These are phyloP conservation scores for Nematodospora valgi DNA, from an alignment of 805 yeast species.

Conservation along the genomic window DNA sequence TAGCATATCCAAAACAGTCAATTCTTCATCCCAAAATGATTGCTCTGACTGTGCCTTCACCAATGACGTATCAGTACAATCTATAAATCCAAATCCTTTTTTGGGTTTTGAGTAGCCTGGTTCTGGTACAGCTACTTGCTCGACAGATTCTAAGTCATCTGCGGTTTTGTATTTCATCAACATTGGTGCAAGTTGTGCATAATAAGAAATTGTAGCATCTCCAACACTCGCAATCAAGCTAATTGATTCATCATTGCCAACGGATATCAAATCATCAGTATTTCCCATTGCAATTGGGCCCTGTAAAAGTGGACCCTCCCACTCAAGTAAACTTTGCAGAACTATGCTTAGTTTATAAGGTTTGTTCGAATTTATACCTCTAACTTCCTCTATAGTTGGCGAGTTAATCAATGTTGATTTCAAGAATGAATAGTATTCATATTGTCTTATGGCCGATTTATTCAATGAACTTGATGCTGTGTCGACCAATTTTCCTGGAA, in stretches of 20 bases:
- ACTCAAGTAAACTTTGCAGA: slow-evolving; percentile 11
- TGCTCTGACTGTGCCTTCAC: background rate
- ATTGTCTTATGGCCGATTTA: slow-evolving; percentile 15
- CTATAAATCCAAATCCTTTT: slow-evolving; percentile 30
- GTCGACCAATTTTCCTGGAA: slow-evolving; percentile 11
- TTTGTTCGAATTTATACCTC: slow-evolving; percentile 8
- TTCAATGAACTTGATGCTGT: slow-evolving; percentile 14
- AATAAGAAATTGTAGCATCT: slow-evolving; percentile 10
- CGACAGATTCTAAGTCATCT: background rate
- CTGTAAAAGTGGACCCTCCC: slow-evolving; percentile 16
- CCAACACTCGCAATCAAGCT: slow-evolving; percentile 14
- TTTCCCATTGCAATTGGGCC: slow-evolving; percentile 18
- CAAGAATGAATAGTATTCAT: slow-evolving; percentile 14
- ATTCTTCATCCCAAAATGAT: slow-evolving; percentile 13
- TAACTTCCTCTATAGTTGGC: slow-evolving; percentile 13
- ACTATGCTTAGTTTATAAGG: slow-evolving; percentile 12
- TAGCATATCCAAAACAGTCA: slow-evolving; percentile 11
- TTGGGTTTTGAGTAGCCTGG: slow-evolving; percentile 17
- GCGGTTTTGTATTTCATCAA: slow-evolving; percentile 17
- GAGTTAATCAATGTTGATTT: slow-evolving; percentile 11
- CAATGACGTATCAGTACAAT: slow-evolving; percentile 11
- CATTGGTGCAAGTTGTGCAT: slow-evolving; percentile 26
- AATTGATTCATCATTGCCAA: slow-evolving; percentile 13
- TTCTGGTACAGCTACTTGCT: background rate
- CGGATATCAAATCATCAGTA: slow-evolving; percentile 6